Evolutionary conservation across 176 grass and related monocot species (phyloP).

Genomic region (Carex littledalei): DNA sequence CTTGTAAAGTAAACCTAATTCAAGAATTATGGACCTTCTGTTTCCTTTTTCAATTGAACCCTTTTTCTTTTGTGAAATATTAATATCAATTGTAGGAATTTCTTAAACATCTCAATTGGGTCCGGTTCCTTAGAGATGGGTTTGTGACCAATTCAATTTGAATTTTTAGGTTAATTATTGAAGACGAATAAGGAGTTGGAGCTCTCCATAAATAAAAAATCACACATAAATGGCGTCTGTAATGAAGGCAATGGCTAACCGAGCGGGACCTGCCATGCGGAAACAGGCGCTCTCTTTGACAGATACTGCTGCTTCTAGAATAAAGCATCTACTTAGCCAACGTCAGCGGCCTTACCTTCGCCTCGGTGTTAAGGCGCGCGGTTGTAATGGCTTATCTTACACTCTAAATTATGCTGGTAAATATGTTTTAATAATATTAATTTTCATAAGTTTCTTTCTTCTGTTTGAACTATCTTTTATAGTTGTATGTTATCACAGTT

Average conservation of each 20-base stretch:
- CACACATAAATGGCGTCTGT: constrained; percentile 19
- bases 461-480: background rate
- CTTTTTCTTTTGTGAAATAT: background rate
- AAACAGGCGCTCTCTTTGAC: constrained; percentile 63
- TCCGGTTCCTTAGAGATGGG: background rate
- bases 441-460: background rate
- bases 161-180: constrained; percentile 18
- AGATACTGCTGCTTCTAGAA: constrained; percentile 45
- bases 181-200: background rate
- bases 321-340: constrained; percentile 60
- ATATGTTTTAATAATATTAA: background rate
- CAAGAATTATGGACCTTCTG: background rate
- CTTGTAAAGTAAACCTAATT: background rate
- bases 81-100: background rate
- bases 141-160: background rate
- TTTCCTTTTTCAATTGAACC: too few relatives aligned
- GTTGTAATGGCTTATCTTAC: constrained; percentile 91
- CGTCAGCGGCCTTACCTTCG: constrained; percentile 57
- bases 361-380: constrained; percentile 71
- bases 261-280: constrained; percentile 26
- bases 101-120: background rate
- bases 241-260: constrained; percentile 44
- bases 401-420: constrained; percentile 85
- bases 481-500: background rate
- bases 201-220: background rate